Conservation (phyloP, 2,329 filamentous ascomycete species). For the Penicillium sp. region DNA sequence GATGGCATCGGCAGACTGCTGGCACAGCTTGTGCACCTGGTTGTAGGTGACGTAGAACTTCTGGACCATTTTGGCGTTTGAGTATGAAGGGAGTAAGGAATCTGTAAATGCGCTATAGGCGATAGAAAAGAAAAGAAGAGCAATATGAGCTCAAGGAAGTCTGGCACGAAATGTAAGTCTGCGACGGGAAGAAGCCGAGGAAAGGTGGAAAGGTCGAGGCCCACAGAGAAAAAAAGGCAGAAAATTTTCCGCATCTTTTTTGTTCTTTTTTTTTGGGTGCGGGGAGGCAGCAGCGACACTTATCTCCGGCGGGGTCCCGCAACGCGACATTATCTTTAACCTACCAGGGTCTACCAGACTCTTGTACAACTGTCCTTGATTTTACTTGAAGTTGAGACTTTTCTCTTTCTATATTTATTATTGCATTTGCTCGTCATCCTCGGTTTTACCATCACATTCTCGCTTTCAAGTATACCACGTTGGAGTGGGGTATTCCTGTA, state of each 20-base stretch:
- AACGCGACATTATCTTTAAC: no score
- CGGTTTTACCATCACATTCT: not conserved
- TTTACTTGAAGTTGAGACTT: not conserved
- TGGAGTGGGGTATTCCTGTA: slow-evolving; percentile 61
- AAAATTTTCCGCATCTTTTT: slow-evolving; percentile 17
- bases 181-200: not conserved
- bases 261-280: slow-evolving; percentile 10
- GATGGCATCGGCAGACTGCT: slow-evolving; percentile 78
- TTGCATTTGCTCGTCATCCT: not conserved
- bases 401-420: not conserved
- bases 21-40: slow-evolving; percentile 95
- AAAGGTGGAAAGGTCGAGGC: slow-evolving; percentile 4
- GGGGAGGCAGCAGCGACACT: slow-evolving; percentile 10
- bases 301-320: slow-evolving; percentile 5
- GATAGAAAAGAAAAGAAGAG: not conserved
- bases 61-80: slow-evolving; percentile 67
- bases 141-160: not conserved
- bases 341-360: no score
- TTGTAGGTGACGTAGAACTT: slow-evolving; percentile 93
- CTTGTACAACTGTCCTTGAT: no score
- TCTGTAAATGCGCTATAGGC: not conserved
- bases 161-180: not conserved
- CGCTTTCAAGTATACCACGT: slow-evolving; percentile 62
- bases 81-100: not conserved
- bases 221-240: slow-evolving; percentile 17